Evolutionary conservation across 2,329 filamentous ascomycete species (phyloP).

Genomic region (Tolypocladium ophioglossoides): DNA sequence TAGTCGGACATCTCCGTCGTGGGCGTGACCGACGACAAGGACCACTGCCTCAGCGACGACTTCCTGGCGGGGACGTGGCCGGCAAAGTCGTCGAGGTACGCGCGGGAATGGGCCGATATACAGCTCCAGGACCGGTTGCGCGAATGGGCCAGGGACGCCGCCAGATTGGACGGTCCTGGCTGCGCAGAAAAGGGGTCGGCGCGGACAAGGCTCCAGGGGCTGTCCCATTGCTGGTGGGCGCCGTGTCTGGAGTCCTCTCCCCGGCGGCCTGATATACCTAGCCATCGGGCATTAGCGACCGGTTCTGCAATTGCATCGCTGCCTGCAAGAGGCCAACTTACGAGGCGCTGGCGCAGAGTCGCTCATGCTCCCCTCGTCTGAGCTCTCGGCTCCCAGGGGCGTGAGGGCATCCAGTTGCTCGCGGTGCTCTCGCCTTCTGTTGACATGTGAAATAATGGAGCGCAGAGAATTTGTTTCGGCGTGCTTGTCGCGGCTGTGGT

Average conservation of each 20-base stretch:
- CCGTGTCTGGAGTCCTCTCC: not conserved
- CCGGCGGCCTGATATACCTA: not conserved
- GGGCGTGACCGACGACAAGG: slow-evolving; percentile 30
- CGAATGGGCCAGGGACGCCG: not conserved
- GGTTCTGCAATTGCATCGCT: no score
- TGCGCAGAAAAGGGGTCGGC: not conserved
- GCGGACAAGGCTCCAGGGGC: not conserved
- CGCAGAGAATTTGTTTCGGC: not conserved
- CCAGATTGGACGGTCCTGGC: not conserved
- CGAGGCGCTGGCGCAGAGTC: not conserved
- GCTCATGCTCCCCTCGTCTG: not conserved
- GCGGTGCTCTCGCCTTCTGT: not conserved
- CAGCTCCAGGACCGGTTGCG: not conserved
- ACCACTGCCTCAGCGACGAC: slow-evolving; percentile 23
- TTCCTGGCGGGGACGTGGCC: slow-evolving; percentile 3
- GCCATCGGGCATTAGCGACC: not conserved
- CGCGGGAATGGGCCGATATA: not conserved
- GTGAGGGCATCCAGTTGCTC: not conserved
- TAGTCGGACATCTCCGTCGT: slow-evolving; percentile 23
- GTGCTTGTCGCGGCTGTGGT: not conserved
- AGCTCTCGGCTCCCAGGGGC: not conserved
- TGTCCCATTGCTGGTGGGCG: not conserved
- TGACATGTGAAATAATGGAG: not conserved
- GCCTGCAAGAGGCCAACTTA: not conserved
- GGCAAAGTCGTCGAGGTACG: not conserved